Conservation (phyloP, 495 filamentous ascomycete species). For the Neurospora sp. region DNA sequence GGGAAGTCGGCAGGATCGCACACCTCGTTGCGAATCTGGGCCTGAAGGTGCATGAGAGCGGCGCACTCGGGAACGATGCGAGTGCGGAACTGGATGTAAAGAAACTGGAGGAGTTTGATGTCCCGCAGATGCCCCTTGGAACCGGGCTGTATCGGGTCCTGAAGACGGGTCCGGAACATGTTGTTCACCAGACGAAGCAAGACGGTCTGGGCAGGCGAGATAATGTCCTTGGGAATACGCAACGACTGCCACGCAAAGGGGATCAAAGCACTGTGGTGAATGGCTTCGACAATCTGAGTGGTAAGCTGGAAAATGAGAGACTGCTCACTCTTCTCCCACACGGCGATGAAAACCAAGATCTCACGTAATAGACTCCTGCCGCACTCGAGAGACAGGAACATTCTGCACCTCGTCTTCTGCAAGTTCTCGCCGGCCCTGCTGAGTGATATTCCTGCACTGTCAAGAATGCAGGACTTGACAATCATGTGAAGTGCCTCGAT, state of each 20-base stretch:
- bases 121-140: slow-evolving; percentile 37
- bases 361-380: slow-evolving; percentile 82
- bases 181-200: slow-evolving; percentile 81
- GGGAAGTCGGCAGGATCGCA: slow-evolving; percentile 66
- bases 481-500: slow-evolving; percentile 95
- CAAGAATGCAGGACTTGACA: slow-evolving; percentile 78
- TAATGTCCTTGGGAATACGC: slow-evolving; percentile 86
- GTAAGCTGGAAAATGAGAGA: slow-evolving; percentile 92
- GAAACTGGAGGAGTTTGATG: slow-evolving; percentile 64
- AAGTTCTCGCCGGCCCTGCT: slow-evolving; percentile 57
- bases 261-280: slow-evolving; percentile 76
- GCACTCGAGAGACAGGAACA: slow-evolving; percentile 74
- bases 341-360: slow-evolving; percentile 88
- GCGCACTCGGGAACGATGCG: slow-evolving; percentile 87
- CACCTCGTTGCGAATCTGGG: slow-evolving; percentile 56
- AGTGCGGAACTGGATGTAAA: slow-evolving; percentile 84
- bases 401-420: slow-evolving; percentile 76
- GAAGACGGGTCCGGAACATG: slow-evolving; percentile 64
- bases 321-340: slow-evolving; percentile 87
- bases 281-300: slow-evolving; percentile 86
- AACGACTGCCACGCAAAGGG: slow-evolving; percentile 86
- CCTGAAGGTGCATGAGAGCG: slow-evolving; percentile 85
- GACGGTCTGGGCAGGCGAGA: slow-evolving; percentile 86
- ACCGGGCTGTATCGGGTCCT: slow-evolving; percentile 45
- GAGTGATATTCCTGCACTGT: slow-evolving; percentile 46